Evolutionary conservation across 2,329 filamentous ascomycete species (phyloP), one percentile per base, ranked within the genome.

Genomic region (Incumbomyces lentus): DNA sequence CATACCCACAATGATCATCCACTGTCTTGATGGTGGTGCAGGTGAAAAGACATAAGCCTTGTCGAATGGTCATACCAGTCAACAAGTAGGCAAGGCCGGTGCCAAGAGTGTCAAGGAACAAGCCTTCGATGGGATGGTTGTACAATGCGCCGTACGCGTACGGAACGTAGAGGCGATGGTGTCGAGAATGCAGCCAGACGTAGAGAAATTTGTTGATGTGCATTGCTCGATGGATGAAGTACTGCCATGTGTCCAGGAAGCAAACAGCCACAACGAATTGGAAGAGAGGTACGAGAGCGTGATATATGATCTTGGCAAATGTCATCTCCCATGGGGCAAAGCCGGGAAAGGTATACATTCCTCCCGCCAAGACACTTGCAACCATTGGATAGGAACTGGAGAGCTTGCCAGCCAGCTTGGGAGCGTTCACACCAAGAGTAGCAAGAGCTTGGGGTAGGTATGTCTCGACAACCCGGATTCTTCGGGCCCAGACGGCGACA

Each of bases 131-230:
- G 0, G 89, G 89, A 62, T 96, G 90, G 67, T 95, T 96, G 74
- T 96, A 98, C 10, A 96, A 77, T 14, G 92, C 92, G 48, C 92
- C 92, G 64, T 90, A 98, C 2, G 92, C 92, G 64, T 96, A 98
- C 2, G 92, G 92, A 2, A 96, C 92, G 64, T 98, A 96, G 30
- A 98, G 81, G 34, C 90, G 84, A 72, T 98, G 92, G 66, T 98
- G 92, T 49, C 90, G 82, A 39, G 89, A 90, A 70, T 96, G 92
- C 69, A 95, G 92, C 46, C 82, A 84, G 52, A 81, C 90, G 53
- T 17, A 52, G 57, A 98, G 76, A 85, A 86, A 96, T 66, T 86
- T 89, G 71, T 96, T 95, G 71, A 92, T 75, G 68, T 98, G 92
- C 92, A 98, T 98, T 48, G 84, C 78, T 33, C 92, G 86, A 67